These are phyloP conservation scores for Cornus controversa DNA, from an alignment of 148 eudicot species.

Conservation along the genomic window DNA sequence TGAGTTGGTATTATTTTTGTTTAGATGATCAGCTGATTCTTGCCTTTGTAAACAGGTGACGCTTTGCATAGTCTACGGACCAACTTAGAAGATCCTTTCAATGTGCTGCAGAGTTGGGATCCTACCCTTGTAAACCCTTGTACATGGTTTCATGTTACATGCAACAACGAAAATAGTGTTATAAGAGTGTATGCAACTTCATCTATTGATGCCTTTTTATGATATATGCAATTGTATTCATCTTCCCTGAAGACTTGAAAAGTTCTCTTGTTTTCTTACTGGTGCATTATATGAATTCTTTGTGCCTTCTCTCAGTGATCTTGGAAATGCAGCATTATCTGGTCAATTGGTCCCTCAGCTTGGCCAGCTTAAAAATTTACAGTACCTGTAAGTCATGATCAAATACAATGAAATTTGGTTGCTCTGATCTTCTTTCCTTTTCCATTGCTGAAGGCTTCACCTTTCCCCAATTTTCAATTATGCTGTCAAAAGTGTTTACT, in stretches of 20 bases:
- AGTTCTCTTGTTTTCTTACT: background rate
- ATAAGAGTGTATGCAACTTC: conserved; percentile 54
- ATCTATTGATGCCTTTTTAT: background rate
- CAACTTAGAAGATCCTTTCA: conserved; percentile 65
- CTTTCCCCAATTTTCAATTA: no score
- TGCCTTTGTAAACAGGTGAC: conserved; percentile 54
- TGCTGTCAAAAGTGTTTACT: no score
- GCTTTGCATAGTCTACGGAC: conserved; percentile 67
- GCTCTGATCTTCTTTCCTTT: background rate
- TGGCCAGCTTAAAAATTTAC: conserved; percentile 51
- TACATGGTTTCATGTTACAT: conserved; percentile 91
- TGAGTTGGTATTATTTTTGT: background rate
- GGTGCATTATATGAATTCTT: background rate
- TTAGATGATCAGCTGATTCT: conserved; percentile 1
- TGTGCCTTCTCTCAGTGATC: conserved; percentile 40
- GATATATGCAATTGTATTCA: background rate
- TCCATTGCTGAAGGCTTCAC: background rate
- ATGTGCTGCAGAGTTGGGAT: conserved; percentile 86
- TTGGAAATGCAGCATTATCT: conserved; percentile 61
- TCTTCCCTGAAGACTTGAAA: background rate
- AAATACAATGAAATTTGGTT: background rate
- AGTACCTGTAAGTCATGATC: conserved; percentile 48
- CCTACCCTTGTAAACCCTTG: conserved; percentile 91
- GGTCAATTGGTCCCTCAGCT: conserved; percentile 56
- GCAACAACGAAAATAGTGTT: conserved; percentile 71